Percentiles rank a stretch among this genome's conserved stretches.
These are phyloP conservation scores for Baudoinia panamericana DNA, from an alignment of 495 filamentous ascomycete genomes.

Conservation along the genomic window DNA sequence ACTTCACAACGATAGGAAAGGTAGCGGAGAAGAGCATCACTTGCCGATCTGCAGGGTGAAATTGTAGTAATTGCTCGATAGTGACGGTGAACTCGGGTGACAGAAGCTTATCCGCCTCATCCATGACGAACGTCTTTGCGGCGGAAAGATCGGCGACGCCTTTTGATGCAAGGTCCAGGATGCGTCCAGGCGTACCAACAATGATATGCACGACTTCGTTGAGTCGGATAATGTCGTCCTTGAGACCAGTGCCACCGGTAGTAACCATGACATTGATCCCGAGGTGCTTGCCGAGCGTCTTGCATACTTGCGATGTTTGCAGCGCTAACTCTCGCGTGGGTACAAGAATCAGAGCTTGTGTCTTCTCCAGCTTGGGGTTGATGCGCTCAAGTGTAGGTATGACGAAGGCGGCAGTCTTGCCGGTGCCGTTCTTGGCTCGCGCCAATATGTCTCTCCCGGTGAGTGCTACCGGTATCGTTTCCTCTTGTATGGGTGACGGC, in stretches of 20 bases:
- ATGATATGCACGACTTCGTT: conserved; percentile 93
- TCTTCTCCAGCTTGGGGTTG: conserved; percentile 89
- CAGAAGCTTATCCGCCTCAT: conserved; percentile 94
- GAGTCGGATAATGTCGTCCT: conserved; percentile 93
- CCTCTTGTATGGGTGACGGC: conserved; percentile 98
- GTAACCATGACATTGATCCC: conserved; percentile 98
- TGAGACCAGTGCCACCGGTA: conserved; percentile 84
- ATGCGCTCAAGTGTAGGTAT: conserved; percentile 92
- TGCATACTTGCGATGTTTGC: conserved; percentile 97
- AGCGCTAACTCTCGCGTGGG: conserved; percentile 96
- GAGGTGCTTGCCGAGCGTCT: conserved; percentile 91
- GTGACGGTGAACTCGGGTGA: conserved; percentile 94
- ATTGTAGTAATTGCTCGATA: conserved; percentile 85
- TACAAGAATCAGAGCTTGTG: conserved; percentile 88
- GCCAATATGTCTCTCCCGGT: conserved; percentile 92
- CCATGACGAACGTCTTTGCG: conserved; percentile 97
- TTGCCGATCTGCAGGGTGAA: conserved; percentile 90
- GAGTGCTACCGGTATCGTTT: conserved; percentile 90
- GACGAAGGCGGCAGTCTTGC: conserved; percentile 95
- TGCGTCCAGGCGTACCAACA: conserved; percentile 90
- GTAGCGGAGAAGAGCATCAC: conserved; percentile 99
- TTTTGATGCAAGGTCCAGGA: conserved; percentile 89
- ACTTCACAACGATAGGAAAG: conserved; percentile 89
- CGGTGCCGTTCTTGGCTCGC: conserved; percentile 94
- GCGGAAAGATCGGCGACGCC: conserved; percentile 90